Conservation (phyloP, 2,329 filamentous ascomycete species). For the Myriosclerotinia duriaeana region DNA sequence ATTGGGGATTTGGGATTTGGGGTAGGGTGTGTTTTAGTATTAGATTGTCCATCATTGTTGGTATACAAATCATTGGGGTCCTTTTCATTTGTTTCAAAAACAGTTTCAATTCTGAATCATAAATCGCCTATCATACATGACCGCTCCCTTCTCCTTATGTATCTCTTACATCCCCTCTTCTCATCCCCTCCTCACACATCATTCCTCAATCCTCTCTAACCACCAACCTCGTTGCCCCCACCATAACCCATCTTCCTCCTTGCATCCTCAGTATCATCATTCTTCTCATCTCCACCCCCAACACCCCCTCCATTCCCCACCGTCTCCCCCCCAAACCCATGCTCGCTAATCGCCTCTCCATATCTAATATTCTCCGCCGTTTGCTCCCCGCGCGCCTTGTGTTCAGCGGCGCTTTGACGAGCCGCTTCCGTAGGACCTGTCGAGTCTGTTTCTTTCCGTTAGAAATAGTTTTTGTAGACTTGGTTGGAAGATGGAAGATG, state of each 20-base stretch:
- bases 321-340: slow-evolving; percentile 56
- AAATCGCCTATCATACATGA: not conserved
- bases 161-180: too few species aligned
- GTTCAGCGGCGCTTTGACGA: slow-evolving; percentile 27
- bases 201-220: slow-evolving; percentile 38
- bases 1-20: not conserved
- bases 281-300: slow-evolving; percentile 44
- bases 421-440: slow-evolving; percentile 21
- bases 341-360: slow-evolving; percentile 56
- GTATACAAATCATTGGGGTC: not conserved
- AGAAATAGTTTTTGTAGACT: not conserved
- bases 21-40: too few species aligned
- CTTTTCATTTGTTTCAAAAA: not conserved
- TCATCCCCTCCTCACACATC: too few species aligned
- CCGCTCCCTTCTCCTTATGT: too few species aligned
- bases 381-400: slow-evolving; percentile 45
- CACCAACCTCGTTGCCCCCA: slow-evolving; percentile 54
- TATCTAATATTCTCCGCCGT: slow-evolving; percentile 54
- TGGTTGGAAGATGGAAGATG: not conserved
- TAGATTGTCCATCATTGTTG: not conserved
- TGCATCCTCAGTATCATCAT: slow-evolving; percentile 41
- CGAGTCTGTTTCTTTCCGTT: slow-evolving; percentile 20
- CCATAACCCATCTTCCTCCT: slow-evolving; percentile 56
- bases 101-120: not conserved
- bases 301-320: slow-evolving; percentile 37